Evolutionary conservation across 2,329 filamentous ascomycete species (phyloP).

Genomic region (Zalaria obscura): DNA sequence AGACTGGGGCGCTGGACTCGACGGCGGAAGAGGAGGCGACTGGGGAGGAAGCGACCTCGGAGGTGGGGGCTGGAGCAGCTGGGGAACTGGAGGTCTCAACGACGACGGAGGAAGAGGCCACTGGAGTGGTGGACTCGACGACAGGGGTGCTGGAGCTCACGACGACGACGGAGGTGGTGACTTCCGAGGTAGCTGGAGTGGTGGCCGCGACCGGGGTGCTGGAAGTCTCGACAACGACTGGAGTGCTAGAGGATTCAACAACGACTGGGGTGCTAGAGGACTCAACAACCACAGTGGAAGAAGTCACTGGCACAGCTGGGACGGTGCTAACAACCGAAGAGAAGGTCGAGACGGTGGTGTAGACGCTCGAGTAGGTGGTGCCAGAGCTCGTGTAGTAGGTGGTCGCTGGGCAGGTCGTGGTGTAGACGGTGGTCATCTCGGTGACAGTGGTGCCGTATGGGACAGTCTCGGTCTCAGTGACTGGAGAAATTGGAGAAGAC

Average conservation of each 20-base stretch:
- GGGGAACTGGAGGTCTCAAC: neutral
- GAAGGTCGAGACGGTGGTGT: conserved; percentile 27
- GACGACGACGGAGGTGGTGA: neutral
- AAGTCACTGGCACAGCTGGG: neutral
- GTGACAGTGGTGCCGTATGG: conserved; percentile 1
- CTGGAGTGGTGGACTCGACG: neutral
- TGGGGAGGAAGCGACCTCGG: neutral
- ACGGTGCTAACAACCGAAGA: conserved; percentile 6
- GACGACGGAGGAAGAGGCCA: neutral
- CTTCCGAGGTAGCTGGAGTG: too few species aligned
- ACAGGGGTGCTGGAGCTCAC: neutral
- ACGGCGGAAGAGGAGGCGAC: neutral
- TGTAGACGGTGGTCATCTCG: conserved; percentile 4
- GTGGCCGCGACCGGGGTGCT: too few species aligned
- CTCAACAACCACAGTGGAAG: neutral
- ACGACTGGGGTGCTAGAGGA: conserved; percentile 20
- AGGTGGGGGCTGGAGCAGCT: conserved; percentile 4
- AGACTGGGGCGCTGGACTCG: neutral
- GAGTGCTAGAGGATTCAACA: neutral
- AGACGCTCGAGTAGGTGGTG: conserved; percentile 25
- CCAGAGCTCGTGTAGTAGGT: conserved; percentile 19
- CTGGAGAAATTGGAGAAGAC: neutral
- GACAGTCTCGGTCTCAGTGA: neutral
- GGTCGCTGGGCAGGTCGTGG: conserved; percentile 12
- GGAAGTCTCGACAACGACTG: too few species aligned